phyloP scores from a whole-genome alignment of 495 filamentous ascomycete genomes.

The Podospora fimiseda region DNA sequence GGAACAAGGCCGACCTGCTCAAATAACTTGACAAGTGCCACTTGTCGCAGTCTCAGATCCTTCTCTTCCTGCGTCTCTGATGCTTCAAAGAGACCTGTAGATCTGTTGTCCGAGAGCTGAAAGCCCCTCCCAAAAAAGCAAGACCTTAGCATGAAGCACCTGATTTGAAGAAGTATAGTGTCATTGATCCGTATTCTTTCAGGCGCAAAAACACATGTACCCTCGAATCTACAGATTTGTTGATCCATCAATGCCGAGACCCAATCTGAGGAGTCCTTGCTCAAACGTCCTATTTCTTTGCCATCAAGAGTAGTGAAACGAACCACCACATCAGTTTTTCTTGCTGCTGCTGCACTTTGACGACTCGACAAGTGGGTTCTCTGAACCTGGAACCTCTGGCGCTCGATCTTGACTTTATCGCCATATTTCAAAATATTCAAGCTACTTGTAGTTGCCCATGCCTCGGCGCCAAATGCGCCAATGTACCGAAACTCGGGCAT shows the following conservation, averaged over 20 bases:
- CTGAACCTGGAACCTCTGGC: constrained; percentile 63
- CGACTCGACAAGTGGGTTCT: constrained; percentile 37
- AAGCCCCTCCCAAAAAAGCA: constrained; percentile 63
- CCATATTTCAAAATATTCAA: constrained; percentile 64
- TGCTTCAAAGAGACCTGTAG: constrained; percentile 55
- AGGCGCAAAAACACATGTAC: constrained; percentile 81
- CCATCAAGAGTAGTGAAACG: constrained; percentile 78
- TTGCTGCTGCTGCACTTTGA: constrained; percentile 43
- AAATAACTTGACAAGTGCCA: constrained; percentile 81
- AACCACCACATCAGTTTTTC: constrained; percentile 75
- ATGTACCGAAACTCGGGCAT: constrained; percentile 70
- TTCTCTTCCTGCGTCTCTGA: constrained; percentile 84
- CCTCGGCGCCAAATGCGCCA: constrained; percentile 85
- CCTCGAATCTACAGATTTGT: constrained; percentile 81
- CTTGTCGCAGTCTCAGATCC: constrained; percentile 75
- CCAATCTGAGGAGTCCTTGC: constrained; percentile 87
- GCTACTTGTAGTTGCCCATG: constrained; percentile 89
- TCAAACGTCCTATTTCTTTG: constrained; percentile 81
- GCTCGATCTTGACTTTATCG: constrained; percentile 77
- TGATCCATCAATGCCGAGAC: constrained; percentile 91
- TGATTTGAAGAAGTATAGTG: constrained; percentile 81
- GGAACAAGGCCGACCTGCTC: constrained; percentile 81
- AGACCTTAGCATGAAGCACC: constrained; percentile 65
- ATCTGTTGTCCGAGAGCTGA: constrained; percentile 60
- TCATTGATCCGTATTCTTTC: constrained; percentile 83